Base-by-base conservation (phyloP, 2,329 filamentous ascomycete genomes). In the Hypoxylon sp. region DNA sequence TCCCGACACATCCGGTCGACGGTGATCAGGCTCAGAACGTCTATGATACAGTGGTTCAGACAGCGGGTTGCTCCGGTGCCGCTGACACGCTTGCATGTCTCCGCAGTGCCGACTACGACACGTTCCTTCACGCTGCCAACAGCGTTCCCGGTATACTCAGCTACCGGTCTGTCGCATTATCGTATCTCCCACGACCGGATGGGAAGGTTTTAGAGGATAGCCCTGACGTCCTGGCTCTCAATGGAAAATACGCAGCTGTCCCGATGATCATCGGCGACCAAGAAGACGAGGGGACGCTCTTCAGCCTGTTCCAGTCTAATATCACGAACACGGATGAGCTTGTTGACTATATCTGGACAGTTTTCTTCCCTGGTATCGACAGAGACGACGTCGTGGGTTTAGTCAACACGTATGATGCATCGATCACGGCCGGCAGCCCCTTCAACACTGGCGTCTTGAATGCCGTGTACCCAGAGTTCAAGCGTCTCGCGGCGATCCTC, bases 251-350 rank as follows among this genome's bases (percentile, higher is more conserved):
- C 69, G 85, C 88, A 6, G 83, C 84, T 11, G 85, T 91, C 0
- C 89, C 89, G 1, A 85, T 90, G 76, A 90, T 91, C 62, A 86
- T 92, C 42, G 92, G 92, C 46, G 87, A 93, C 75, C 91, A 94
- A 78, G 92, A 95, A 81, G 92, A 95, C 75, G 92, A 95, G 79
- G 92, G 92, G 17, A 94, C 92, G 0, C 79, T 95, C 1, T 94
- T 95, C 76, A 84, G 89, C 4, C 82, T 95, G 35, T 90, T 91
- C 77, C 91, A 92, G 71, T 76, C 79, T 33, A 93, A 94, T 77
- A 81, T 95, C 56, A 92, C 88, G 8, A 91, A 85, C 0, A 88
- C 85, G 0, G 80, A 80, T 0, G 79, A 88, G 5, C 72, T 95
- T 0, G 84, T 89, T 35, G 80, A 85, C 17, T 95, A 95, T 75